Evolutionary conservation across 192 early-diverging fungal genomes (phyloP).

Genomic region (Coemansia sp.): DNA sequence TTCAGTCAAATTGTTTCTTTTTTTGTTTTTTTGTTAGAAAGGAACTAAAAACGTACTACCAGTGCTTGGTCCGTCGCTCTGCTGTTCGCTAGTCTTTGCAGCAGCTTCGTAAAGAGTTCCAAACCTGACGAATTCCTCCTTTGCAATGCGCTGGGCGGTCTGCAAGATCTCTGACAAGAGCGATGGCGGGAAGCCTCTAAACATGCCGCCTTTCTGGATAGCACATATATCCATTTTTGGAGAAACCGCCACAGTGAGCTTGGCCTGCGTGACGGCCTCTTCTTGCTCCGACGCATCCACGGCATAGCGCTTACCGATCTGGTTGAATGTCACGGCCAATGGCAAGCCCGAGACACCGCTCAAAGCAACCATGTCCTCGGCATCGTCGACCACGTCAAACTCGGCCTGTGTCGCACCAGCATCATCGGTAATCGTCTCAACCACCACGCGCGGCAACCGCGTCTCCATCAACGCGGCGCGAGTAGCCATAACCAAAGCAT

Average conservation of each 20-base stretch:
- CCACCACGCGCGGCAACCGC: slow-evolving; percentile 75
- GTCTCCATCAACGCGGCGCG: slow-evolving; percentile 90
- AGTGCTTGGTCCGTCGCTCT: slow-evolving; percentile 37
- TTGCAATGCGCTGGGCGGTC: slow-evolving; percentile 31
- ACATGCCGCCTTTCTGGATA: slow-evolving; percentile 73
- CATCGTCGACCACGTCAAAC: slow-evolving; percentile 90
- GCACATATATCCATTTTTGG: slow-evolving; percentile 77
- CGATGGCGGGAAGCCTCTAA: slow-evolving; percentile 44
- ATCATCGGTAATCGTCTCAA: slow-evolving; percentile 78
- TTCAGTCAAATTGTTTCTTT: neutral
- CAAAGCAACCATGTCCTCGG: slow-evolving; percentile 78
- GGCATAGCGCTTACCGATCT: slow-evolving; percentile 82
- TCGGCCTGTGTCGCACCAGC: slow-evolving; percentile 76
- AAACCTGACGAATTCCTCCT: slow-evolving; percentile 32
- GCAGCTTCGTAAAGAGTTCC: slow-evolving; percentile 25
- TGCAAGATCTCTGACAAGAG: slow-evolving; percentile 45
- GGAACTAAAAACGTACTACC: slow-evolving; percentile 51
- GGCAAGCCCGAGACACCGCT: slow-evolving; percentile 79
- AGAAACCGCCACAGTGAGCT: slow-evolving; percentile 80
- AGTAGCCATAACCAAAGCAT: slow-evolving; percentile 81
- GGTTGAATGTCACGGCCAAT: slow-evolving; percentile 76
- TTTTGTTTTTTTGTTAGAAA: slow-evolving; percentile 12
- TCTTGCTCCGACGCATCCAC: slow-evolving; percentile 88
- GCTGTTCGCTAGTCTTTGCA: slow-evolving; percentile 1
- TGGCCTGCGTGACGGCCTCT: slow-evolving; percentile 81